A percentile compares a stretch with the other conserved stretches of the same genome.
Conservation (phyloP, 1,284 basidiomycete species). For the Malassezia globosa region DNA sequence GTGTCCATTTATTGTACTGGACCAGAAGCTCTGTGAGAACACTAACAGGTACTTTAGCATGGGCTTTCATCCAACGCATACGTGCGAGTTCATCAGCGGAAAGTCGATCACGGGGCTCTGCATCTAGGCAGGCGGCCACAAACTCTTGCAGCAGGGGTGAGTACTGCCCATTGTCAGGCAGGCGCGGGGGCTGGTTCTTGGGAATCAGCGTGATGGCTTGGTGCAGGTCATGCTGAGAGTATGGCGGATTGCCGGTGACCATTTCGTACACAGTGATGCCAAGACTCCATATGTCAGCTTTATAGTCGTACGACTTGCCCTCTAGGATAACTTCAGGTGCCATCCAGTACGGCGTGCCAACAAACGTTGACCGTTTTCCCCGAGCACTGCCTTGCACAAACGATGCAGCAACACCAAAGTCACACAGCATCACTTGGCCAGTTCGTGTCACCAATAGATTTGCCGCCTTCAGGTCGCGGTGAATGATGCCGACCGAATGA, state of each 20-base stretch:
- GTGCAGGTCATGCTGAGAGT: slow-evolving; percentile 75
- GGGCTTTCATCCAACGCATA: slow-evolving; percentile 81
- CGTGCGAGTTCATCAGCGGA: slow-evolving; percentile 79
- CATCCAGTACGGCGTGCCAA: slow-evolving; percentile 46
- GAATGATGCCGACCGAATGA: slow-evolving; percentile 49
- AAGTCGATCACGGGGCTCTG: slow-evolving; percentile 68
- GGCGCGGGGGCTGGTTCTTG: slow-evolving; percentile 67
- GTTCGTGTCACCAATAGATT: slow-evolving; percentile 56
- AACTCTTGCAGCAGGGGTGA: slow-evolving; percentile 81
- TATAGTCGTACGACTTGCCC: slow-evolving; percentile 58
- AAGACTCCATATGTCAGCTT: slow-evolving; percentile 71
- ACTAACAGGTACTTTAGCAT: slow-evolving; percentile 56
- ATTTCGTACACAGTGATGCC: slow-evolving; percentile 88
- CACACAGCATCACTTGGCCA: slow-evolving; percentile 49
- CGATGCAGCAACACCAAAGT: slow-evolving; percentile 27
- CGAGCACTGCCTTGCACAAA: slow-evolving; percentile 16
- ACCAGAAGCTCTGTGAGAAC: slow-evolving; percentile 72
- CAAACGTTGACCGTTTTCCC: slow-evolving; percentile 49
- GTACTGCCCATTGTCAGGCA: slow-evolving; percentile 58
- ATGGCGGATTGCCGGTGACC: slow-evolving; percentile 79
- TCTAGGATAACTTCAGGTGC: slow-evolving; percentile 40
- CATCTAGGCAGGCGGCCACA: slow-evolving; percentile 69
- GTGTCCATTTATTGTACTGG: slow-evolving; percentile 64
- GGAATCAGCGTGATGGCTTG: slow-evolving; percentile 85
- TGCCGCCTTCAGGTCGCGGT: slow-evolving; percentile 55